Conservation (phyloP, 2,329 filamentous ascomycete species). For the Elsinoe necatrix region DNA sequence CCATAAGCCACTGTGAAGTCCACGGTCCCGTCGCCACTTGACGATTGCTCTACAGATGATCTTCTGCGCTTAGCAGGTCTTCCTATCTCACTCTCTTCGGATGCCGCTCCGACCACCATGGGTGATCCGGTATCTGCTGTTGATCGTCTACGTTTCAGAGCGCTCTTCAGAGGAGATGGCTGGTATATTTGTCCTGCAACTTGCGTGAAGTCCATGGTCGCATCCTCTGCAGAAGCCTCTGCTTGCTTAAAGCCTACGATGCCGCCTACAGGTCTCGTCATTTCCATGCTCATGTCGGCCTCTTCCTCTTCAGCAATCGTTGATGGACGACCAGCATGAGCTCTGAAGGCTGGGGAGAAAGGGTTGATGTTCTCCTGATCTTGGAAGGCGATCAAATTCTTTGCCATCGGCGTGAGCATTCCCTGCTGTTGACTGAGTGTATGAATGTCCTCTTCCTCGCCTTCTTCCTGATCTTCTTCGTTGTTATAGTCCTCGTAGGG, state of each 20-base stretch:
- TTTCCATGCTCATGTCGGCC: slow-evolving; percentile 75
- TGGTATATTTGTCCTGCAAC: slow-evolving; percentile 44
- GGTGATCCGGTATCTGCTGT: slow-evolving; percentile 32
- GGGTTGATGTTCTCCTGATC: slow-evolving; percentile 46
- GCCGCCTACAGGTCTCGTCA: slow-evolving; percentile 71
- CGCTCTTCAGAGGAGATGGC: slow-evolving; percentile 24
- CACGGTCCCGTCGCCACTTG: slow-evolving; percentile 36
- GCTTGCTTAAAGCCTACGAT: slow-evolving; percentile 51
- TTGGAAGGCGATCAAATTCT: slow-evolving; percentile 19
- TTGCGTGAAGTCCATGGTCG: slow-evolving; percentile 50
- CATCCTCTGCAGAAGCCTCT: slow-evolving; percentile 30
- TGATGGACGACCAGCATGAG: slow-evolving; percentile 23
- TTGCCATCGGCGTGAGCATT: slow-evolving; percentile 13
- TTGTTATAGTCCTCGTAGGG: slow-evolving; percentile 38
- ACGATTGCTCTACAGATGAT: slow-evolving; percentile 29
- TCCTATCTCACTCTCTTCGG: slow-evolving; percentile 28
- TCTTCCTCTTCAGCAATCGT: slow-evolving; percentile 31
- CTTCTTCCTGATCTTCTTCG: slow-evolving; percentile 46
- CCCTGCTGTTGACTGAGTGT: slow-evolving; percentile 57
- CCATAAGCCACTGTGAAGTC: slow-evolving; percentile 32
- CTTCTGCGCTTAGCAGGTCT: slow-evolving; percentile 34
- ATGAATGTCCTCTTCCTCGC: slow-evolving; percentile 28
- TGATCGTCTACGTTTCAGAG: slow-evolving; percentile 37
- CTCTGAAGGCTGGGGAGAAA: slow-evolving; percentile 39
- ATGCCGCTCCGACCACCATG: slow-evolving; percentile 11